phyloP scores from a whole-genome alignment of 1,139 yeast genomes.

The Debaryomyces nepalensis region DNA sequence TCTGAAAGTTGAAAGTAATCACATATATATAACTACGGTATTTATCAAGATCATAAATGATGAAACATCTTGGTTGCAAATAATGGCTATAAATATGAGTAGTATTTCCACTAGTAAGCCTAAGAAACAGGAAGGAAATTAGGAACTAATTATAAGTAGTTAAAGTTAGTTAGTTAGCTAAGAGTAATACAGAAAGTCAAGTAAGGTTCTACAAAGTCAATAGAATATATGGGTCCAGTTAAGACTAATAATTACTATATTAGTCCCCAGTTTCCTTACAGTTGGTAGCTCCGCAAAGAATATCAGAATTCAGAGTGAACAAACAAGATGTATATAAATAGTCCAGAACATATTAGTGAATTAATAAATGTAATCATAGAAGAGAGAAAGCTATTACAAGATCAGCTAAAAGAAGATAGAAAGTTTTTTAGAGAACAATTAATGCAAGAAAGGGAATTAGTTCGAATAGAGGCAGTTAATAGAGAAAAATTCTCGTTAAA shows the following conservation, averaged over 20 bases:
- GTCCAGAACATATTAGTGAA: not conserved
- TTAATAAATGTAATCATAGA: not conserved
- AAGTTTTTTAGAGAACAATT: not conserved
- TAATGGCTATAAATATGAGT: not conserved
- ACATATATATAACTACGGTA: not conserved
- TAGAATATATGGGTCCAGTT: too few relatives aligned
- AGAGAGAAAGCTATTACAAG: not conserved
- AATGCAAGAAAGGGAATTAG: not conserved
- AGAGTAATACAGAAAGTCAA: not conserved
- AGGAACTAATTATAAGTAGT: conserved; percentile 1
- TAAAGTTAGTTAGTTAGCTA: conserved; percentile 3
- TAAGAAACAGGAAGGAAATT: conserved; percentile 19
- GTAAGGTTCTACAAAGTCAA: not conserved
- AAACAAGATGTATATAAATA: not conserved
- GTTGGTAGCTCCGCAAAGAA: conserved; percentile 1
- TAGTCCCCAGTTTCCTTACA: not conserved
- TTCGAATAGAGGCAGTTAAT: not conserved
- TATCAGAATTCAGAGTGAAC: not conserved
- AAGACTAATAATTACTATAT: not conserved
- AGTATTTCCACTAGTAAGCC: not conserved
- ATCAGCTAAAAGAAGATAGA: not conserved
- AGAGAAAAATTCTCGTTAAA: not conserved
- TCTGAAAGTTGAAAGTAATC: not conserved
- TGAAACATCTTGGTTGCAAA: not conserved
- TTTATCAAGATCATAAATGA: not conserved